Evolutionary conservation across 805 yeast species (phyloP).

Genomic region (Candida golubevii): DNA sequence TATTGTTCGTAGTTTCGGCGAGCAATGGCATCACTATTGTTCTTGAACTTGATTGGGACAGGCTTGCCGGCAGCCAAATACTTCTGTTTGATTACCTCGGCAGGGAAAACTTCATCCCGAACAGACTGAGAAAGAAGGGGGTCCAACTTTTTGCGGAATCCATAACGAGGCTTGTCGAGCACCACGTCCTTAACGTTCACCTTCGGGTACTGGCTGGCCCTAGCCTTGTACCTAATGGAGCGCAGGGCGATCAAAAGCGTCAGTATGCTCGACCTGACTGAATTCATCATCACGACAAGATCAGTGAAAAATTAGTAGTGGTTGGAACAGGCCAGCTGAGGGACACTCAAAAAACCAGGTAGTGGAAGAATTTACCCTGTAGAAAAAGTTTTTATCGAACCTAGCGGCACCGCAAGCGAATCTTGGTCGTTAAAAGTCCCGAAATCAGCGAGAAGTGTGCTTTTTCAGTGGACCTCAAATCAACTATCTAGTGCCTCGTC

Average conservation of each 20-base stretch:
- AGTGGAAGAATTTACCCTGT: no score
- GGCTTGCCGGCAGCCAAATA: conserved; percentile 38
- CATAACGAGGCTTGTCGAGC: conserved; percentile 34
- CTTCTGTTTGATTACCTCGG: conserved; percentile 29
- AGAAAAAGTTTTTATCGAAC: no score
- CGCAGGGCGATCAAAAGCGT: conserved; percentile 8
- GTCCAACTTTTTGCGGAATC: conserved; percentile 35
- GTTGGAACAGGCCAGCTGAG: no score
- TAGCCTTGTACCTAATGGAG: conserved; percentile 29
- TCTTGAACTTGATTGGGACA: conserved; percentile 37
- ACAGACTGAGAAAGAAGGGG: conserved; percentile 39
- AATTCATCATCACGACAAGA: conserved; percentile 1
- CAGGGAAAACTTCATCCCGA: conserved; percentile 39
- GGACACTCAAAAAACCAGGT: no score
- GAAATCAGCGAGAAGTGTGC: not conserved
- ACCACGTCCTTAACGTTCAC: conserved; percentile 37
- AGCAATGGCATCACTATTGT: conserved; percentile 33
- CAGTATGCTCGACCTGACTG: conserved; percentile 5
- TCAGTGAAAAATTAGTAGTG: no score
- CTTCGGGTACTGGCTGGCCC: conserved; percentile 34
- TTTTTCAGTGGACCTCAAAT: no score
- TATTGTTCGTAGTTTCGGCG: conserved; percentile 36
- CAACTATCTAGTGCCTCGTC: no score
- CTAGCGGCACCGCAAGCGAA: no score
- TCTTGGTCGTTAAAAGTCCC: no score